Evolutionary conservation across 179 eudicot genomes (phyloP).

Genomic region (Vitellaria paradoxa): DNA sequence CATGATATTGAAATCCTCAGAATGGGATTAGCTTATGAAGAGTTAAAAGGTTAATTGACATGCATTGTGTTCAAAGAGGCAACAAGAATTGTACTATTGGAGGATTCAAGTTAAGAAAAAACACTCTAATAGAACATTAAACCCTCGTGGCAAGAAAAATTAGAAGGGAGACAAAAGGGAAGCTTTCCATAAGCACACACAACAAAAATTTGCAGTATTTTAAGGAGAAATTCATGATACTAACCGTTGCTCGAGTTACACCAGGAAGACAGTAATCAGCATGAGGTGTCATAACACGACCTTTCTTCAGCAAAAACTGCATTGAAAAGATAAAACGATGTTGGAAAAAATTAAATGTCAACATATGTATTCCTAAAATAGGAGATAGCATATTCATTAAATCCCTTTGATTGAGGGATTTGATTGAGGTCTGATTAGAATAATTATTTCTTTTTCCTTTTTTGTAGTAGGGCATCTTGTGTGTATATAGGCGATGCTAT

Average conservation of each 20-base stretch:
- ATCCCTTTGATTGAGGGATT: too few relatives aligned
- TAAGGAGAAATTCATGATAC: slow-evolving; percentile 23
- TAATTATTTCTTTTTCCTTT: too few relatives aligned
- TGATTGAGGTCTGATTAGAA: too few relatives aligned
- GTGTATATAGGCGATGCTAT: too few relatives aligned
- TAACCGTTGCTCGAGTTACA: slow-evolving; percentile 93
- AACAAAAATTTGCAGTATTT: not conserved
- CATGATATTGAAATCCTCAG: not conserved
- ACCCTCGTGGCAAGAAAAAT: not conserved
- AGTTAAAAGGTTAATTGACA: slow-evolving; percentile 5
- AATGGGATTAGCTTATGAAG: not conserved
- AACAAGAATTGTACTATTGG: not conserved
- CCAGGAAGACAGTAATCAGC: slow-evolving; percentile 99
- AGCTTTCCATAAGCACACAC: not conserved
- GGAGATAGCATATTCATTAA: too few relatives aligned
- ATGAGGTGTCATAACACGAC: slow-evolving; percentile 81
- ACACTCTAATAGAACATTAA: not conserved
- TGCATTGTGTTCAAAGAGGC: not conserved
- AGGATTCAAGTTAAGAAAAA: not conserved
- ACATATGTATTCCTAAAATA: too few relatives aligned
- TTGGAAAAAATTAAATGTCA: too few relatives aligned
- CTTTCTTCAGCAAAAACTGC: slow-evolving; percentile 97
- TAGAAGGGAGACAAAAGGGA: not conserved
- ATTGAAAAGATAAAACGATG: slow-evolving; percentile 18
- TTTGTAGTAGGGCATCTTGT: too few relatives aligned